phyloP scores from a whole-genome alignment of 768 basidiomycete genomes.

The Pleurotus sapidus region DNA sequence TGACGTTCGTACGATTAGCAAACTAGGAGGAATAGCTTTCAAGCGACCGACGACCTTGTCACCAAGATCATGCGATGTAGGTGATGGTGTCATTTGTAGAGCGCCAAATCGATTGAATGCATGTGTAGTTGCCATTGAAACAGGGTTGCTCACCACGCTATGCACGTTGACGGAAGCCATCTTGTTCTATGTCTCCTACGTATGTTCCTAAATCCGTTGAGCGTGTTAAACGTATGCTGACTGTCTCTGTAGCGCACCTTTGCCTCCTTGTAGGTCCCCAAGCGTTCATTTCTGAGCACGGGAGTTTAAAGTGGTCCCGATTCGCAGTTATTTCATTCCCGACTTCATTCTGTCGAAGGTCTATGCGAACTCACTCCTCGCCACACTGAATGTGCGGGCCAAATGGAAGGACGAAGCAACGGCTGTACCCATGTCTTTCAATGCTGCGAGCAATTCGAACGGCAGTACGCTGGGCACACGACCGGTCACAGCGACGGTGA shows the following conservation, averaged over 20 bases:
- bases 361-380: slow-evolving; percentile 16
- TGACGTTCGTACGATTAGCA: slow-evolving; percentile 8
- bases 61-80: slow-evolving; percentile 16
- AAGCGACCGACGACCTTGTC: slow-evolving; percentile 13
- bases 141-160: slow-evolving; percentile 16
- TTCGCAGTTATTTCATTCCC: slow-evolving; percentile 16
- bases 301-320: neutral
- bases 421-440: too few relatives aligned
- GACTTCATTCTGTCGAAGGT: slow-evolving; percentile 16
- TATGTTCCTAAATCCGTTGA: slow-evolving; percentile 1
- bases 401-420: neutral
- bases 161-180: slow-evolving; percentile 13
- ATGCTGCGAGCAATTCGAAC: too few relatives aligned
- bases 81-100: neutral
- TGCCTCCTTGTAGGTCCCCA: slow-evolving; percentile 10
- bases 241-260: slow-evolving; percentile 2
- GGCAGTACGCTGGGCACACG: too few relatives aligned
- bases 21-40: slow-evolving; percentile 11
- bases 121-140: slow-evolving; percentile 16
- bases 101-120: neutral
- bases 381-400: slow-evolving; percentile 13
- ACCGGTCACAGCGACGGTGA: too few relatives aligned
- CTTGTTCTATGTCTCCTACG: slow-evolving; percentile 13
- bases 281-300: neutral
- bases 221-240: neutral